Conservation (phyloP, 2,329 filamentous ascomycete genomes). For the Leptographium wingfieldii region DNA sequence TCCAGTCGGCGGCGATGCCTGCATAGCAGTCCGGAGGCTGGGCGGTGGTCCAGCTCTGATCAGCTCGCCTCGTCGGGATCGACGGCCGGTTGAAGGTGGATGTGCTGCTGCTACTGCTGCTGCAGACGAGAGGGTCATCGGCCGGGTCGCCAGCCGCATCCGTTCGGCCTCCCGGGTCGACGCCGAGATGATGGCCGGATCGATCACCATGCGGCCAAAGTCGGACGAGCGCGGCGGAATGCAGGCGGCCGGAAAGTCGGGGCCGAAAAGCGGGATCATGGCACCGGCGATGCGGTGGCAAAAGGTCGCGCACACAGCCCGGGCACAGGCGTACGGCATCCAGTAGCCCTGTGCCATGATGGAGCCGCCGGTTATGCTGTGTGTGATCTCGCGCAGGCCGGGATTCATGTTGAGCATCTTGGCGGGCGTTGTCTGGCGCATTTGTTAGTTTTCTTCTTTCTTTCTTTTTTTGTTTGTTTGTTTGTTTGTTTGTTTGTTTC, state of each 20-base stretch:
- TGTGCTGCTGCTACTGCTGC: not conserved
- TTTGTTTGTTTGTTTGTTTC: not conserved
- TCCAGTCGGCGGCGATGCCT: not conserved
- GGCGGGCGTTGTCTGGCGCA: conserved; percentile 64
- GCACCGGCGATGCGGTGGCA: conserved; percentile 75
- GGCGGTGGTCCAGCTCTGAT: not conserved
- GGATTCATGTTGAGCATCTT: conserved; percentile 70
- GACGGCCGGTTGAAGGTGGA: too few relatives aligned
- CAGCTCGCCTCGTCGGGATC: not conserved
- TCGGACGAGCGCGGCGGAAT: conserved; percentile 47
- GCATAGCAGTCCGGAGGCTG: not conserved
- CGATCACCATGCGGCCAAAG: conserved; percentile 56
- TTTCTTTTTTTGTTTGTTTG: not conserved
- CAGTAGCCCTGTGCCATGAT: conserved; percentile 93
- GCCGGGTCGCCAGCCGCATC: conserved; percentile 12
- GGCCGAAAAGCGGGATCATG: conserved; percentile 81
- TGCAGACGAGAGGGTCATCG: not conserved
- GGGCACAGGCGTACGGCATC: conserved; percentile 84
- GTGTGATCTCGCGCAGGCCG: conserved; percentile 76
- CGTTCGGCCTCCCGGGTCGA: conserved; percentile 37
- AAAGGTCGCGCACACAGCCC: conserved; percentile 78
- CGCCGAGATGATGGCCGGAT: conserved; percentile 37
- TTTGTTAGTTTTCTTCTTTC: not conserved
- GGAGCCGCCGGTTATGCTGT: conserved; percentile 89
- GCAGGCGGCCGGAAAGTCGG: conserved; percentile 64